Evolutionary conservation across 1,284 basidiomycete genomes (phyloP), one percentile per base, ranked within the genome.

Genomic region (Cryptococcus sp.): DNA sequence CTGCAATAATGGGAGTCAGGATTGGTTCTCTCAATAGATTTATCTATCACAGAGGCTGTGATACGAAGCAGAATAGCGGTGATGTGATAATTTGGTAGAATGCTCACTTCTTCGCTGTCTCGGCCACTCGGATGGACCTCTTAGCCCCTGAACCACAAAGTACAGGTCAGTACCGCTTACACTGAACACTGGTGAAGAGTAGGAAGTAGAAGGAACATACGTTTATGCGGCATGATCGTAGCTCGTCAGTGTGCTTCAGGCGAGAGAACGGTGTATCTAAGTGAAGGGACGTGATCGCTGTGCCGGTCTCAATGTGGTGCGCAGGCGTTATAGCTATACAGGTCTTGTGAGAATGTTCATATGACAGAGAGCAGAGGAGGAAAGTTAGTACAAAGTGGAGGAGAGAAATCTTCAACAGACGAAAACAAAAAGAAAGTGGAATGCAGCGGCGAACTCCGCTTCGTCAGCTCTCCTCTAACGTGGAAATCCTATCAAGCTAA

Each of bases 171-270:
- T 39, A 25, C n/a, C 6, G 16, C 39, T 16, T 27, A 25, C 25
- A 25, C 11, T 25, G 17, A 8, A 3, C 20, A 44, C 22, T 16
- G 25, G n/a, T 25, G 31, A 35, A 17, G 31, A 17, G 15, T n/a
- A 5, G 22, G 17, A 15, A 1, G 23, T 38, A 3, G 40, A 13
- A 7, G 17, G 11, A 19, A 64, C 73, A 61, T 47, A 76, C 77
- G 73, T 62, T 78, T 78, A 57, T 78, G 77, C 50, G 75, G 75
- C 77, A 77, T 78, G 3, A 10, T 35, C 10, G 13, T 35, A 13
- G 31, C 31, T 35, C 31, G 47, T 62, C 51, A 5, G 22, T 47
- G 51, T 54, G 17, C 48, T 25, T n/a, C 10, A 10, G 27, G 23
- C 48, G 19, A 3, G 19, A n/a, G n/a, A 11, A 46, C 48, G 8